These are phyloP conservation scores for Exophiala xenobiotica DNA, from an alignment of 2,329 filamentous ascomycete genomes.

Conservation along the genomic window DNA sequence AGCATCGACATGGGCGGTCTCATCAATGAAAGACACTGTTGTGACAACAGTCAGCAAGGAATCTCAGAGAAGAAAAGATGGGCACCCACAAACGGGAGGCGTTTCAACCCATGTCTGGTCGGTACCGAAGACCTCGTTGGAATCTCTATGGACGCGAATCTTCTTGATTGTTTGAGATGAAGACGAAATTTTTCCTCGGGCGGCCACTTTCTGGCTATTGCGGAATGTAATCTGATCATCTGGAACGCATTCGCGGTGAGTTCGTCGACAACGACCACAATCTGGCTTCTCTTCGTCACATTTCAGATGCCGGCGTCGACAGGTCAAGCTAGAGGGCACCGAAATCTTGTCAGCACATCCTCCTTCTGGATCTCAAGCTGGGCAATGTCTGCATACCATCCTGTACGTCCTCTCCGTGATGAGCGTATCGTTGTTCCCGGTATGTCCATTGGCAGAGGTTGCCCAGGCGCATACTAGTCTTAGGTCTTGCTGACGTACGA, in stretches of 20 bases:
- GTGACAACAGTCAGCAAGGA: neutral
- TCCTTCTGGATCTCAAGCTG: neutral
- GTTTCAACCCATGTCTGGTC: neutral
- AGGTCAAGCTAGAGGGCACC: conserved; percentile 27
- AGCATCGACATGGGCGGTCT: neutral
- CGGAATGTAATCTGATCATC: neutral
- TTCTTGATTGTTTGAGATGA: neutral
- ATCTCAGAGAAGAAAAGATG: neutral
- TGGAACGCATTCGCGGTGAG: conserved; percentile 1
- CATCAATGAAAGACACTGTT: neutral
- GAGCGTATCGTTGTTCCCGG: neutral
- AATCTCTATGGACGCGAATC: neutral
- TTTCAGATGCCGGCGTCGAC: conserved; percentile 35
- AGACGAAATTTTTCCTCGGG: neutral
- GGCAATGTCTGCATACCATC: neutral
- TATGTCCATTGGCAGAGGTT: neutral
- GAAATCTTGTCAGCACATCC: no score
- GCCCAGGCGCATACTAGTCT: neutral
- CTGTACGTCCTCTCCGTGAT: neutral
- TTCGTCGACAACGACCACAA: conserved; percentile 1
- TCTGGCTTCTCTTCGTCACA: conserved; percentile 32
- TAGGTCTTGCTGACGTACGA: neutral
- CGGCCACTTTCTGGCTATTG: neutral
- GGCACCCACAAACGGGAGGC: neutral
- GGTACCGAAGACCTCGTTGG: neutral